A percentile compares a stretch with the other conserved stretches of the same genome.
Evolutionary conservation across 176 grass and related monocot species (phyloP).

Genomic region (Otatea glauca): DNA sequence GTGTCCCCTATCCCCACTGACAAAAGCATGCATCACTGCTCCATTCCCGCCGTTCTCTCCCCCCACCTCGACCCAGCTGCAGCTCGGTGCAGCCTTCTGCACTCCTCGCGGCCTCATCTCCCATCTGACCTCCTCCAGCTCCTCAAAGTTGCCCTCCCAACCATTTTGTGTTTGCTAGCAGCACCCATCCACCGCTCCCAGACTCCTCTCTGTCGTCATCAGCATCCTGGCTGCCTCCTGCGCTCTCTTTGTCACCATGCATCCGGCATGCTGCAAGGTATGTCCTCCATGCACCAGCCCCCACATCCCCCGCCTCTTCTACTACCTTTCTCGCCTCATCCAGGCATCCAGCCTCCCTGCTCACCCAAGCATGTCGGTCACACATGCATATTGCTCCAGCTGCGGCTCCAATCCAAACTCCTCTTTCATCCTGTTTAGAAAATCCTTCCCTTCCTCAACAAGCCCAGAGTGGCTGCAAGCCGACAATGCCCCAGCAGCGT

Average conservation of each 20-base stretch:
- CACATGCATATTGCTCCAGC: conserved; percentile 62
- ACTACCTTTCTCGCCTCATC: conserved; percentile 53
- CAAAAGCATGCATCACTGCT: conserved; percentile 46
- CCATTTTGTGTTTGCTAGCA: conserved; percentile 60
- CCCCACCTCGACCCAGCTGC: conserved; percentile 55
- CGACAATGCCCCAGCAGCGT: conserved; percentile 56
- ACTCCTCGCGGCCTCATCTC: conserved; percentile 55
- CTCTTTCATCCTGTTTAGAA: conserved; percentile 54
- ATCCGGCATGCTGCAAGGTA: conserved; percentile 66
- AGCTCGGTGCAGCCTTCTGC: conserved; percentile 54
- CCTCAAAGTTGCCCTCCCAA: conserved; percentile 57
- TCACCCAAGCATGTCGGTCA: conserved; percentile 64
- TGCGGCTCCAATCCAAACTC: conserved; percentile 58
- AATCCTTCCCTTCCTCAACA: conserved; percentile 54
- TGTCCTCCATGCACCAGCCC: conserved; percentile 58
- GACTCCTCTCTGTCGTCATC: conserved; percentile 32
- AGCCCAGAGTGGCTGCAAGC: conserved; percentile 70
- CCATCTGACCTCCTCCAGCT: conserved; percentile 52
- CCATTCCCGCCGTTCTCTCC: conserved; percentile 37
- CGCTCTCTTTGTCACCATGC: conserved; percentile 56
- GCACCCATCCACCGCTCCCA: conserved; percentile 53
- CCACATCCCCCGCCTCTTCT: conserved; percentile 48
- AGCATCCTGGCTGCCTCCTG: conserved; percentile 55
- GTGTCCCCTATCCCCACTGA: conserved; percentile 48
- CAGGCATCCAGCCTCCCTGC: conserved; percentile 61